Percentiles rank a stretch among this genome's conserved stretches.
These are phyloP conservation scores for Alternaria gaisen DNA, from an alignment of 2,329 filamentous ascomycete genomes.

Conservation along the genomic window DNA sequence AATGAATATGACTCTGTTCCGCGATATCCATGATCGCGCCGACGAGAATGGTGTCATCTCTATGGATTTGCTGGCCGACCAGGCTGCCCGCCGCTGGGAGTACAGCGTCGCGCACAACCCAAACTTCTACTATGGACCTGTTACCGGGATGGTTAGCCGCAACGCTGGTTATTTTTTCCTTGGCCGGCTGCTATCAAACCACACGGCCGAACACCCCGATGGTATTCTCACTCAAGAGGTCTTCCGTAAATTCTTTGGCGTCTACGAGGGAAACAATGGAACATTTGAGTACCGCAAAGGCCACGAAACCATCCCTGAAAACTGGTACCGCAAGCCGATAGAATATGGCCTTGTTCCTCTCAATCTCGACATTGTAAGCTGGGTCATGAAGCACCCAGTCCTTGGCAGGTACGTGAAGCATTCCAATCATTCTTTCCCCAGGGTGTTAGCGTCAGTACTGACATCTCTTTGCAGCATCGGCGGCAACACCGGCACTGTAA, in stretches of 20 bases:
- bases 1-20: constrained; percentile 56
- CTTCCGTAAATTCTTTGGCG: constrained; percentile 59
- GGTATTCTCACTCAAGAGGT: constrained; percentile 35
- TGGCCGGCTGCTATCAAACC: constrained; percentile 46
- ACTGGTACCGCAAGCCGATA: constrained; percentile 59
- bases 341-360: constrained; percentile 58
- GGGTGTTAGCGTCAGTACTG: background rate
- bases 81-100: constrained; percentile 53
- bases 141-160: constrained; percentile 59
- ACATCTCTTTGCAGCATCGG: constrained; percentile 50
- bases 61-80: constrained; percentile 34
- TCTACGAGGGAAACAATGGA: constrained; percentile 53
- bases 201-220: constrained; percentile 23
- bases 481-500: constrained; percentile 61
- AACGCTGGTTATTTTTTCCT: constrained; percentile 54
- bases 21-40: constrained; percentile 54
- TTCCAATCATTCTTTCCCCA: background rate
- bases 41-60: constrained; percentile 26
- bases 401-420: constrained; percentile 26
- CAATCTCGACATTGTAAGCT: constrained; percentile 29
- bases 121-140: constrained; percentile 64
- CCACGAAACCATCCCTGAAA: constrained; percentile 62
- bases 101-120: constrained; percentile 62
- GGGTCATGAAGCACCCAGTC: constrained; percentile 25
- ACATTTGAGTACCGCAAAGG: constrained; percentile 54